phyloP scores from a whole-genome alignment of 495 filamentous ascomycete genomes.

The Trichoderma orchidacearum region DNA sequence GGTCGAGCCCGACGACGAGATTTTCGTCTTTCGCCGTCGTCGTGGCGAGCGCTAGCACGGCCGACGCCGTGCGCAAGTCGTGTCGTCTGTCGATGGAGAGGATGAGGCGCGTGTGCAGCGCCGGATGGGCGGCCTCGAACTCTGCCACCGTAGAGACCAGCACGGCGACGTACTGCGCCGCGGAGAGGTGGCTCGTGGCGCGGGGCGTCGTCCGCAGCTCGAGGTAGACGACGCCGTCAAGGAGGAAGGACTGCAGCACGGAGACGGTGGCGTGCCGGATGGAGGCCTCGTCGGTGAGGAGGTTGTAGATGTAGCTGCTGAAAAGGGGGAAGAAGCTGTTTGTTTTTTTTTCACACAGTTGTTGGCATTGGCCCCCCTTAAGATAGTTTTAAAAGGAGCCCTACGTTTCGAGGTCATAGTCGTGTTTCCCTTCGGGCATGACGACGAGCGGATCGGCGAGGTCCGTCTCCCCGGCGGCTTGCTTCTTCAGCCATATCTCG shows the following conservation, averaged over 20 bases:
- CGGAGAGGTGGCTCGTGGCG: constrained; percentile 40
- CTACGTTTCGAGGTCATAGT: constrained; percentile 59
- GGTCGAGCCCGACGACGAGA: constrained; percentile 60
- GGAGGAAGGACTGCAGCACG: constrained; percentile 56
- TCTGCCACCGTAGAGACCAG: constrained; percentile 44
- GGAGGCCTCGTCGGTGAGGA: constrained; percentile 44
- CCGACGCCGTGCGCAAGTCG: constrained; percentile 36
- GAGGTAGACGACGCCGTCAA: constrained; percentile 64
- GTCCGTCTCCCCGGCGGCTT: constrained; percentile 27
- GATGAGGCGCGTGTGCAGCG: constrained; percentile 50
- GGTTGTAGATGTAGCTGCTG: constrained; percentile 61
- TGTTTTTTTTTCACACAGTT: no score
- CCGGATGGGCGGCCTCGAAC: constrained; percentile 20
- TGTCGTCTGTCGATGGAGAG: constrained; percentile 63
- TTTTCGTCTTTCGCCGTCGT: constrained; percentile 20
- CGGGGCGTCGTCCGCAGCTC: constrained; percentile 76
- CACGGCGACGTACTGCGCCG: constrained; percentile 48
- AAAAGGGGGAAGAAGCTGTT: constrained; percentile 63
- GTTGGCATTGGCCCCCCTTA: constrained; percentile 34
- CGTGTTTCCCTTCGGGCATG: constrained; percentile 55
- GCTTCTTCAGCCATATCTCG: constrained; percentile 56
- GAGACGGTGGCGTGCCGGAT: constrained; percentile 49
- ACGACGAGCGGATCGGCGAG: constrained; percentile 55
- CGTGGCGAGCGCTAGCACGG: constrained; percentile 50
- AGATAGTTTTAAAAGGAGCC: constrained; percentile 32